These are phyloP conservation scores for Pseudopithomyces maydicus DNA, from an alignment of 2,329 filamentous ascomycete genomes.

Conservation along the genomic window DNA sequence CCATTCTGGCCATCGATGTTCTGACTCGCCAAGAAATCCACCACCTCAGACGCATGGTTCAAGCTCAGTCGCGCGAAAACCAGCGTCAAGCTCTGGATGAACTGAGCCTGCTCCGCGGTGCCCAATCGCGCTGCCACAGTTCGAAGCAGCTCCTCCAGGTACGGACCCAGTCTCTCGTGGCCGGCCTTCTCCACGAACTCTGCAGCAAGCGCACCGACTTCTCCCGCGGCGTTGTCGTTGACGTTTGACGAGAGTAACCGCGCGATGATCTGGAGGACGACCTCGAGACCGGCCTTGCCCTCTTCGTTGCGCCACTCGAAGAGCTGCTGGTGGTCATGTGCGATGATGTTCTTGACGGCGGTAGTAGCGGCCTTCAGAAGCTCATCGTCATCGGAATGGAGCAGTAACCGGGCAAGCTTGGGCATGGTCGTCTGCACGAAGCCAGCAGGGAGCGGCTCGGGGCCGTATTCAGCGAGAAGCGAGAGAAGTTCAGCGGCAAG, in stretches of 20 bases:
- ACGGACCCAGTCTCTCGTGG: constrained; percentile 86
- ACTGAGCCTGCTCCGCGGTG: constrained; percentile 80
- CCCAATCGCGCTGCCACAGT: constrained; percentile 86
- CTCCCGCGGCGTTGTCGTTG: constrained; percentile 93
- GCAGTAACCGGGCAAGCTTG: constrained; percentile 80
- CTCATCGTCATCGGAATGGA: constrained; percentile 84
- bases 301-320: constrained; percentile 81
- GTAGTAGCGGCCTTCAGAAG: constrained; percentile 85
- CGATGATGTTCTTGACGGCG: constrained; percentile 85
- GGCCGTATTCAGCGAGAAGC: constrained; percentile 79
- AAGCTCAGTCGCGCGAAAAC: constrained; percentile 92
- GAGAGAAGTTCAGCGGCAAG: constrained; percentile 85
- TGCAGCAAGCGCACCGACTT: constrained; percentile 91
- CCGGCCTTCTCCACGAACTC: constrained; percentile 96
- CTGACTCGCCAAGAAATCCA: constrained; percentile 87
- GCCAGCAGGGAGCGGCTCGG: constrained; percentile 81
- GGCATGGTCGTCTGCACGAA: constrained; percentile 87
- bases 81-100: constrained; percentile 94
- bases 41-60: constrained; percentile 82
- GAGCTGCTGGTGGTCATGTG: constrained; percentile 88
- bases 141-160: constrained; percentile 82
- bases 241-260: constrained; percentile 81
- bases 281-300: constrained; percentile 82
- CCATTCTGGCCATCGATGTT: constrained; percentile 80
- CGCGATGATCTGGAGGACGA: constrained; percentile 89